Evolutionary conservation across 2,329 filamentous ascomycete genomes (phyloP).

Genomic region (Arachnomyces sp.): DNA sequence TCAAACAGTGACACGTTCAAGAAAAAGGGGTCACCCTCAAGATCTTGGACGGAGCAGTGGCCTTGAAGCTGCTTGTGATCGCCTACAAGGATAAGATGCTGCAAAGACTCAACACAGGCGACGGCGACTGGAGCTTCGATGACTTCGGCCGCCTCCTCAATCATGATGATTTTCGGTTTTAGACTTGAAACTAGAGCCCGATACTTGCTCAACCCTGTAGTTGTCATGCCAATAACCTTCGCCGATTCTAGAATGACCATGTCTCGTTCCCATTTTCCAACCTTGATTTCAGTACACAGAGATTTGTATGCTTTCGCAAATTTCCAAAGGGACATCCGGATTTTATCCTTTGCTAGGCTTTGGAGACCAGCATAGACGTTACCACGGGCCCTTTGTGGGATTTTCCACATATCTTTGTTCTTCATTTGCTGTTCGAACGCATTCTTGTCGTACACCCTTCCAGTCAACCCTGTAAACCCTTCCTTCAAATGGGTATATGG

Average conservation of each 20-base stretch:
- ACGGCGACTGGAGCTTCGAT: conserved; percentile 51
- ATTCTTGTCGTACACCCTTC: conserved; percentile 21
- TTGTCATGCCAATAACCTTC: conserved; percentile 61
- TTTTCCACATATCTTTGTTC: conserved; percentile 52
- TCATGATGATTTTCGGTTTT: conserved; percentile 59
- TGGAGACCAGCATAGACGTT: conserved; percentile 61
- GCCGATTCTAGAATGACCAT: conserved; percentile 53
- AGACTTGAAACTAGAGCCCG: conserved; percentile 60
- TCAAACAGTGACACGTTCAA: conserved; percentile 74
- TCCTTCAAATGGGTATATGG: conserved; percentile 37
- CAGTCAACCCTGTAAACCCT: conserved; percentile 19
- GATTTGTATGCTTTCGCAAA: conserved; percentile 45
- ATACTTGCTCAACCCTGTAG: conserved; percentile 75
- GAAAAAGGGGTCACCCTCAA: conserved; percentile 55
- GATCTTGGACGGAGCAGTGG: conserved; percentile 54
- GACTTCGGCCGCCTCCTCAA: conserved; percentile 76
- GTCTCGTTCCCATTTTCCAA: conserved; percentile 54
- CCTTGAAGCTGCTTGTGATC: conserved; percentile 73
- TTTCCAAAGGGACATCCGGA: conserved; percentile 42
- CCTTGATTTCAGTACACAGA: conserved; percentile 47
- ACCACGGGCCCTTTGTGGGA: conserved; percentile 51
- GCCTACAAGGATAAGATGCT: conserved; percentile 64
- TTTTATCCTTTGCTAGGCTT: conserved; percentile 42
- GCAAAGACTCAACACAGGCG: conserved; percentile 53
- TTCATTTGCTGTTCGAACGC: conserved; percentile 27